These are phyloP conservation scores for Candolleomyces efflorescens DNA, from an alignment of 768 basidiomycete genomes.

Conservation along the genomic window DNA sequence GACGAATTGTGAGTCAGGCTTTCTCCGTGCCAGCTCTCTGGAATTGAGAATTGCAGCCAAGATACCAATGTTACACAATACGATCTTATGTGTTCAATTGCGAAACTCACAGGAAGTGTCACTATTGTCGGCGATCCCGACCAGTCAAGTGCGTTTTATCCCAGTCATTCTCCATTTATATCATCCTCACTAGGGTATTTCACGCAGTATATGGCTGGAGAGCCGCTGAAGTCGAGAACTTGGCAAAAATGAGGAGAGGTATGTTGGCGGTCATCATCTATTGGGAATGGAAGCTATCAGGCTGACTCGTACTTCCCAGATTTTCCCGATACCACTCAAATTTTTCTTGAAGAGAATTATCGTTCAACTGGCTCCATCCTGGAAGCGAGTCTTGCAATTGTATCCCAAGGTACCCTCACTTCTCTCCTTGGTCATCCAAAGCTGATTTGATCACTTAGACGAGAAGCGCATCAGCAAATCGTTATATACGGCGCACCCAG, in stretches of 20 bases:
- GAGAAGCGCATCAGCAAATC: constrained; percentile 71
- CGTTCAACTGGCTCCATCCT: constrained; percentile 79
- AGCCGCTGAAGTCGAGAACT: constrained; percentile 71
- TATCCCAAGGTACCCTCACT: constrained; percentile 61
- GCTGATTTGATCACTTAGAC: constrained; percentile 40
- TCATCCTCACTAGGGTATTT: background rate
- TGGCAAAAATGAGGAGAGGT: constrained; percentile 69
- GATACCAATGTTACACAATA: constrained; percentile 57
- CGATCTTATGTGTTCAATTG: constrained; percentile 69
- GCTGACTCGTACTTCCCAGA: constrained; percentile 35
- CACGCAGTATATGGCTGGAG: constrained; percentile 79
- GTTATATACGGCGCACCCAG: constrained; percentile 63
- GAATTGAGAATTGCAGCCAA: constrained; percentile 3
- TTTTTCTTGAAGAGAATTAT: constrained; percentile 84
- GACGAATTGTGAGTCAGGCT: constrained; percentile 29
- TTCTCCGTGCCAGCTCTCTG: background rate
- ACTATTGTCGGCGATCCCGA: constrained; percentile 91
- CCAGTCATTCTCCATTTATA: background rate
- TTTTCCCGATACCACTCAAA: constrained; percentile 58
- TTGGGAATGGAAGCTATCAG: background rate
- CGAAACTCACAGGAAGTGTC: constrained; percentile 43
- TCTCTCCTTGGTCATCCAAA: background rate
- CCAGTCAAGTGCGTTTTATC: constrained; percentile 59
- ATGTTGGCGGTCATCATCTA: background rate
- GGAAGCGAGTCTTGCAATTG: constrained; percentile 66